Conservation (phyloP, 2,329 filamentous ascomycete genomes). For the Bertia moriformis region DNA sequence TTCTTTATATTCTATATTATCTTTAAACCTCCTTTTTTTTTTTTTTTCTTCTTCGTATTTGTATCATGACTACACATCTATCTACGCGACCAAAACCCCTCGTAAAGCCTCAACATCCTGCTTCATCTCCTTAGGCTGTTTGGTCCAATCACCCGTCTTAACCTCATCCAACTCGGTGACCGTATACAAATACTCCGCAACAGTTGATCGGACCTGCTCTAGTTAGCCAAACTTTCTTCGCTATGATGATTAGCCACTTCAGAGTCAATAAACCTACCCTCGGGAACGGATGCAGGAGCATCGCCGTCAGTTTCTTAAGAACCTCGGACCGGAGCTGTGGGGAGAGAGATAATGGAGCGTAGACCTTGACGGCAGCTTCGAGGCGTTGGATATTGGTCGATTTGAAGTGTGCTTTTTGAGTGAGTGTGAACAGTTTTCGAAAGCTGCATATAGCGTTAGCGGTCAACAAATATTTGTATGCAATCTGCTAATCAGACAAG, state of each 20-base stretch:
- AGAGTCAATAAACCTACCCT: conserved; percentile 50
- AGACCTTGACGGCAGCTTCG: conserved; percentile 66
- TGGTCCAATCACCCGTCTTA: not conserved
- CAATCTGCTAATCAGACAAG: no score
- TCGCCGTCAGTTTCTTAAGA: conserved; percentile 52
- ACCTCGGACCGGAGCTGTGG: conserved; percentile 36
- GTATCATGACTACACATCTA: not conserved
- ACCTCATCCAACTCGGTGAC: not conserved
- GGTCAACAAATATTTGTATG: no score
- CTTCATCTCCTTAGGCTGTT: not conserved
- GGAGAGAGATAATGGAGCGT: conserved; percentile 49
- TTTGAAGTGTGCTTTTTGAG: conserved; percentile 72
- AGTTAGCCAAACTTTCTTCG: no score
- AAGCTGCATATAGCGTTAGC: conserved; percentile 22
- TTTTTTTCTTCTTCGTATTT: not conserved
- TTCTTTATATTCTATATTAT: not conserved
- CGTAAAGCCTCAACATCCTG: not conserved
- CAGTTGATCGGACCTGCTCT: not conserved
- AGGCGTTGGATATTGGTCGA: conserved; percentile 71
- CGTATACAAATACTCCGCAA: not conserved
- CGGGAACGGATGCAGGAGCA: conserved; percentile 74
- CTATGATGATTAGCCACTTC: no score
- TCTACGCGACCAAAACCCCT: not conserved
- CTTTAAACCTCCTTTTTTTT: not conserved
- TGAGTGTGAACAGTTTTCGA: conserved; percentile 49